Conservation (phyloP, 2,329 filamentous ascomycete species). For the Fusarium luffae region DNA sequence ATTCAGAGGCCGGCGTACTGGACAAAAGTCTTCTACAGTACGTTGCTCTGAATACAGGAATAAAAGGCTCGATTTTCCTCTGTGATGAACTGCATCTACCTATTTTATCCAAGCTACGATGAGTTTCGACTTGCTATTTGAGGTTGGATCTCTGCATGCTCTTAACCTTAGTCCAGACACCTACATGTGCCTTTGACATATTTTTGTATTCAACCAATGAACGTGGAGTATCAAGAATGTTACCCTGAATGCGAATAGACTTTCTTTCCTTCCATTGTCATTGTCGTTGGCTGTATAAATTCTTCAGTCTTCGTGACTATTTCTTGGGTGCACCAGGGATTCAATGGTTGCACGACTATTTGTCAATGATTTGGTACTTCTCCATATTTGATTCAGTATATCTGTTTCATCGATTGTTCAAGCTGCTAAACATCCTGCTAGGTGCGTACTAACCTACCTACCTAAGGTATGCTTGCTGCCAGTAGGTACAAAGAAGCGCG, state of each 20-base stretch:
- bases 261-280: not conserved
- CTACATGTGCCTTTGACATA: not conserved
- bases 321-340: not conserved
- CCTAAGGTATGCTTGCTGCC: not conserved
- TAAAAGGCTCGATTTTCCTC: not conserved
- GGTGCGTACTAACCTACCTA: not conserved
- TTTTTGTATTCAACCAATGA: slow-evolving; percentile 18
- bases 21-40: not conserved
- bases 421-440: not conserved
- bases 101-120: not conserved
- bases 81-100: not conserved
- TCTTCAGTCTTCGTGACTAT: not conserved
- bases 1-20: not conserved
- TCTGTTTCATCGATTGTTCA: not conserved
- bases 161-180: not conserved
- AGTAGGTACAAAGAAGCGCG: not conserved
- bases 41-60: not conserved
- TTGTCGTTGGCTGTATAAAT: not conserved
- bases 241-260: slow-evolving; percentile 18
- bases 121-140: not conserved
- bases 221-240: not conserved
- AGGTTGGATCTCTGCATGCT: not conserved
- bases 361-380: too few species aligned
- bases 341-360: not conserved
- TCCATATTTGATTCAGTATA: not conserved